These are phyloP conservation scores for Penicillium cataractarum DNA, from an alignment of 495 filamentous ascomycete species.

Conservation along the genomic window DNA sequence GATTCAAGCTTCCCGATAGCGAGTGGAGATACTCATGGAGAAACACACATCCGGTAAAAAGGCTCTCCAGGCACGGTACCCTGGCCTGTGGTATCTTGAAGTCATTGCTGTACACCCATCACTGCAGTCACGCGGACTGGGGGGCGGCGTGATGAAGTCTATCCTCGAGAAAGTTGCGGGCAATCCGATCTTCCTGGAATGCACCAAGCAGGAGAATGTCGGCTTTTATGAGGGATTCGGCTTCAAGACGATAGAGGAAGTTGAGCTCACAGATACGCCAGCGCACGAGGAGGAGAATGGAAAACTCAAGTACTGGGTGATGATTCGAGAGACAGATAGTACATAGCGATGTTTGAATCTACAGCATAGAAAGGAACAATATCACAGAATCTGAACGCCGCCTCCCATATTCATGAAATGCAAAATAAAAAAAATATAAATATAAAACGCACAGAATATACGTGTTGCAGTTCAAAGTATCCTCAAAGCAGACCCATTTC, in stretches of 20 bases:
- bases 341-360: neutral
- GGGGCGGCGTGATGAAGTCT: constrained; percentile 22
- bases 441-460: neutral
- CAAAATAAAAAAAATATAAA: neutral
- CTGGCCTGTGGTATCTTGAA: constrained; percentile 34
- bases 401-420: neutral
- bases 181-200: constrained; percentile 31
- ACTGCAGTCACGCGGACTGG: constrained; percentile 32
- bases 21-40: constrained; percentile 21
- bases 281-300: constrained; percentile 6
- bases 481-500: constrained; percentile 37
- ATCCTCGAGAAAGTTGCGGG: constrained; percentile 17
- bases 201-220: constrained; percentile 29
- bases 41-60: constrained; percentile 14
- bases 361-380: neutral
- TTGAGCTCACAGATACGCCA: constrained; percentile 26
- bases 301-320: constrained; percentile 31
- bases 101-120: constrained; percentile 37
- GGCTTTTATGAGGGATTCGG: constrained; percentile 34
- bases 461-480: too few relatives aligned
- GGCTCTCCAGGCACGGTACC: constrained; percentile 14
- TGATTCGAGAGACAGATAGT: constrained; percentile 23
- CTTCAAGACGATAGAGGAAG: constrained; percentile 28
- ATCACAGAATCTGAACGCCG: neutral
- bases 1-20: constrained; percentile 12